Evolutionary conservation across 257 asterid genomes (phyloP).

Genomic region (Solanum etuberosum): DNA sequence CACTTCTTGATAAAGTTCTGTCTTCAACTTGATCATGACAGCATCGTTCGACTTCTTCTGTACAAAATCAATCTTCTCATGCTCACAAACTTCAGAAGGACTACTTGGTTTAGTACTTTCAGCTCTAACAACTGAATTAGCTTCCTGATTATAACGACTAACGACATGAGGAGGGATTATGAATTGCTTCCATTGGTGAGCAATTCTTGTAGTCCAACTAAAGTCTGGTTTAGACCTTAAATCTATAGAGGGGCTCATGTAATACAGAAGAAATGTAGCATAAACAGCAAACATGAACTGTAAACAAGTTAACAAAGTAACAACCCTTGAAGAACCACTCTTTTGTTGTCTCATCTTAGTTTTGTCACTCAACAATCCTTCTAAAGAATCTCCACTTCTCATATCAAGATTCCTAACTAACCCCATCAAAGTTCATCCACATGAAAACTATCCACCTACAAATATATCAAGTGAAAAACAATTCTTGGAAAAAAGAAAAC

Average conservation of each 20-base stretch:
- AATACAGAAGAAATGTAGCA: conserved; percentile 70
- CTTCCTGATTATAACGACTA: conserved; percentile 27
- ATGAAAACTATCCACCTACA: background rate
- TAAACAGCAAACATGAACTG: conserved; percentile 80
- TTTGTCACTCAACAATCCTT: conserved; percentile 61
- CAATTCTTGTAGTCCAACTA: conserved; percentile 59
- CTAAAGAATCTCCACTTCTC: conserved; percentile 61
- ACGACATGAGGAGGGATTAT: conserved; percentile 44
- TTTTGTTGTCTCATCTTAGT: conserved; percentile 25
- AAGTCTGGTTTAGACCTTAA: conserved; percentile 58
- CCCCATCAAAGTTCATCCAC: conserved; percentile 14
- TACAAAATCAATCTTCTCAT: conserved; percentile 60
- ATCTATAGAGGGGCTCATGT: conserved; percentile 67
- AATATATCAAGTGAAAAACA: background rate
- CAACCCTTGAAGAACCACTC: conserved; percentile 35
- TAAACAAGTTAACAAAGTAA: conserved; percentile 54
- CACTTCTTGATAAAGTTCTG: conserved; percentile 51
- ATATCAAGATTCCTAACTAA: conserved; percentile 16
- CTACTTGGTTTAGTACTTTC: conserved; percentile 1
- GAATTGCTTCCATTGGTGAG: conserved; percentile 54
- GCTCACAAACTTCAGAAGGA: conserved; percentile 57
- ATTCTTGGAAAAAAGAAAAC: background rate
- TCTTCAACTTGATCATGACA: conserved; percentile 64
- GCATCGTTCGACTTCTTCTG: conserved; percentile 73
- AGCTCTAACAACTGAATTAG: conserved; percentile 2